phyloP scores from a whole-genome alignment of 108 stramenopile genomes.

The Nitzschia sp. region DNA sequence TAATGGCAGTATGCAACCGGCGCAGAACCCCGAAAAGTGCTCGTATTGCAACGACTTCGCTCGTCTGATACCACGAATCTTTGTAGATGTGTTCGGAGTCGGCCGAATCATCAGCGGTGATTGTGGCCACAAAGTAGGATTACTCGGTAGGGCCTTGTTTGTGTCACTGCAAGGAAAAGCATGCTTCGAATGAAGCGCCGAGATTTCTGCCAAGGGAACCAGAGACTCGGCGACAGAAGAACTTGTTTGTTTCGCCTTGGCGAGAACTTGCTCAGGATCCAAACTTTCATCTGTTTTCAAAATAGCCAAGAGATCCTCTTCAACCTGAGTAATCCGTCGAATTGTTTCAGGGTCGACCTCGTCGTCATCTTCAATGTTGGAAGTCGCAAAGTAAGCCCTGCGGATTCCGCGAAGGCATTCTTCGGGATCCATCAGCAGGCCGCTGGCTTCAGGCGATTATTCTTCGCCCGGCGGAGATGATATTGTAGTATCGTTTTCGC shows the following conservation, averaged over 20 bases:
- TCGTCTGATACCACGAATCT: slow-evolving; percentile 49
- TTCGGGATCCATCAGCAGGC: neutral
- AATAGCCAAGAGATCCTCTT: neutral
- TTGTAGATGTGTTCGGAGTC: slow-evolving; percentile 43
- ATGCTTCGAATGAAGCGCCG: slow-evolving; percentile 5
- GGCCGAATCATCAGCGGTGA: slow-evolving; percentile 55
- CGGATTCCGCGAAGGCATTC: neutral
- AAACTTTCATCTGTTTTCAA: neutral
- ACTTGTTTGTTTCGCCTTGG: neutral
- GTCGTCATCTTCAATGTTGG: neutral
- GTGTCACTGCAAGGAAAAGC: slow-evolving; percentile 20
- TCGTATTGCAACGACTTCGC: slow-evolving; percentile 14
- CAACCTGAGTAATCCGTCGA: neutral
- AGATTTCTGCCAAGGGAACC: neutral
- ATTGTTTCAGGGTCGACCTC: neutral
- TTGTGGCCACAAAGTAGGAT: slow-evolving; percentile 47
- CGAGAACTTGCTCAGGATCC: neutral
- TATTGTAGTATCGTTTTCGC: no score
- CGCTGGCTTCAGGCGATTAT: no score
- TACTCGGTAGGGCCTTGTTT: neutral
- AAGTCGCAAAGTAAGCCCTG: neutral
- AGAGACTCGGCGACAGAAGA: no score
- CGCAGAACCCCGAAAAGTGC: slow-evolving; percentile 36
- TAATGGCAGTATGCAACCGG: slow-evolving; percentile 44
- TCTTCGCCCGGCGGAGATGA: no score